Evolutionary conservation across 768 basidiomycete genomes (phyloP).

Genomic region (Nidularia pulvinata): DNA sequence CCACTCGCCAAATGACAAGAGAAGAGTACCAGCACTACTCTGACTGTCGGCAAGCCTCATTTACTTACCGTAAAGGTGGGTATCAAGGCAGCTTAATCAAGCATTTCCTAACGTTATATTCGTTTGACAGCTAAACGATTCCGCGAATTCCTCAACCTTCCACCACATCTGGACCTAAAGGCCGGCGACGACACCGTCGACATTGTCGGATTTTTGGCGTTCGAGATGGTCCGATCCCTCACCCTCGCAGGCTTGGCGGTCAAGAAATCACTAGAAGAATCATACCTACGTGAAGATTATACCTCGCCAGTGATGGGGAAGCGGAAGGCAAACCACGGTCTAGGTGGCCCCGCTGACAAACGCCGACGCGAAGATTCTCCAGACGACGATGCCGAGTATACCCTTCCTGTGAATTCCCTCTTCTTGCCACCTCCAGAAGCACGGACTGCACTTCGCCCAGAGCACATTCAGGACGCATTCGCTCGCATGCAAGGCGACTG

Average conservation of each 20-base stretch:
- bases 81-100: background rate
- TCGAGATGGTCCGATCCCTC: constrained; percentile 95
- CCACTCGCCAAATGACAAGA: constrained; percentile 93
- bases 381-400: constrained; percentile 61
- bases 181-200: constrained; percentile 95
- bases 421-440: constrained; percentile 86
- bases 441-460: constrained; percentile 72
- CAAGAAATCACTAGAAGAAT: constrained; percentile 77
- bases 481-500: constrained; percentile 88
- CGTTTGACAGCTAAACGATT: constrained; percentile 79
- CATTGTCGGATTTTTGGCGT: constrained; percentile 95
- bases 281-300: constrained; percentile 65
- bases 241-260: constrained; percentile 87
- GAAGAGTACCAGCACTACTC: constrained; percentile 98
- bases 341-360: constrained; percentile 50
- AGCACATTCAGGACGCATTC: constrained; percentile 93
- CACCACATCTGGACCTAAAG: constrained; percentile 83
- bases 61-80: constrained; percentile 94
- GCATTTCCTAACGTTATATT: background rate
- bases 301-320: constrained; percentile 68
- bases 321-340: constrained; percentile 49
- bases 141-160: constrained; percentile 90
- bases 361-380: constrained; percentile 58
- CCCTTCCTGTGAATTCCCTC: constrained; percentile 67
- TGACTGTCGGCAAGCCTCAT: constrained; percentile 94